Evolutionary conservation across 495 filamentous ascomycete genomes (phyloP).

Genomic region (Hyaloscypha hepaticicola): DNA sequence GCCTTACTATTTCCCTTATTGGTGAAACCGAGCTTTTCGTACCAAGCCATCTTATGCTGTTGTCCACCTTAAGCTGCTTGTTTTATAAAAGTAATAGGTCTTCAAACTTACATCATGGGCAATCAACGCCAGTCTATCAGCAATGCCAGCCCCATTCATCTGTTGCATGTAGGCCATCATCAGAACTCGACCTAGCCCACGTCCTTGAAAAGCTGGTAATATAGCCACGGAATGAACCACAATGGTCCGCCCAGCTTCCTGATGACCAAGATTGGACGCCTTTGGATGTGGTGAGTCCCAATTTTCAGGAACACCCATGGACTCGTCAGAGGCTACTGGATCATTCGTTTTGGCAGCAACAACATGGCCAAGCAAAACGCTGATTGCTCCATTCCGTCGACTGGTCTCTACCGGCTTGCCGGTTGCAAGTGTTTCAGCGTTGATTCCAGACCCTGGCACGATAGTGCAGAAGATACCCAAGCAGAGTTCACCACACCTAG

Average conservation of each 20-base stretch:
- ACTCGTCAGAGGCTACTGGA: conserved; percentile 64
- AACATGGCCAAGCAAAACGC: conserved; percentile 77
- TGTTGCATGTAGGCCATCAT: conserved; percentile 74
- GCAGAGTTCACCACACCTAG: conserved; percentile 72
- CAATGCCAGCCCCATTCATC: conserved; percentile 58
- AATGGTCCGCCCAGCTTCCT: conserved; percentile 70
- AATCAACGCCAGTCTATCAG: conserved; percentile 72
- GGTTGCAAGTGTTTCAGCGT: conserved; percentile 46
- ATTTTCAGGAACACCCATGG: conserved; percentile 71
- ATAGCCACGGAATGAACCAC: conserved; percentile 82
- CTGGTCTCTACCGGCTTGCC: conserved; percentile 48
- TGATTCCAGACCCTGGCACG: conserved; percentile 42
- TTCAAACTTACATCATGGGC: conserved; percentile 59
- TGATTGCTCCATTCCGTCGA: conserved; percentile 47
- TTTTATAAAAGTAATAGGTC: not conserved
- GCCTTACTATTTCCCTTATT: conserved; percentile 63
- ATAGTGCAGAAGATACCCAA: conserved; percentile 76
- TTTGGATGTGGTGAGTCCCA: conserved; percentile 48
- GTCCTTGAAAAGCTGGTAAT: conserved; percentile 68
- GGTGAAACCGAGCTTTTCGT: conserved; percentile 72
- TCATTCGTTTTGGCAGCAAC: conserved; percentile 68
- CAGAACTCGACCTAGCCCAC: conserved; percentile 72
- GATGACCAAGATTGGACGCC: conserved; percentile 51
- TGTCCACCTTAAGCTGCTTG: conserved; percentile 10
- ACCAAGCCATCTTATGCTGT: conserved; percentile 62